Evolutionary conservation across 2,329 filamentous ascomycete genomes (phyloP).

Genomic region (Aspergillus alliaceus): DNA sequence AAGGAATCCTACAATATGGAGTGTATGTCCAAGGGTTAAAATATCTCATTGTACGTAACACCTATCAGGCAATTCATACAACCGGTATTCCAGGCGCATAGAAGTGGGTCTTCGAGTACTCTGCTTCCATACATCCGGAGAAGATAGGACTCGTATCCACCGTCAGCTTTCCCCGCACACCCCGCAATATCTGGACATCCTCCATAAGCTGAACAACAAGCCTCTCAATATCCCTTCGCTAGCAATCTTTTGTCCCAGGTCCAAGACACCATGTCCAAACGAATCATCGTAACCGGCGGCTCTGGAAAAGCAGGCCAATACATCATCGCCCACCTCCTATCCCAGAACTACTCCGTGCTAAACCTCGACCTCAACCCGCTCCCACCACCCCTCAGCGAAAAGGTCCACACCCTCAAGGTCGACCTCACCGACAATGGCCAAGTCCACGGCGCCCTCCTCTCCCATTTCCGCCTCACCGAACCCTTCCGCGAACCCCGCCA

Average conservation of each 20-base stretch:
- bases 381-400: constrained; percentile 32
- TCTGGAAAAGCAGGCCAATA: constrained; percentile 57
- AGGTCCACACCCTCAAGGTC: constrained; percentile 55
- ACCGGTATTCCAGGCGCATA: no score
- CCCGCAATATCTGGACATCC: no score
- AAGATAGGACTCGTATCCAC: no score
- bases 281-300: constrained; percentile 57
- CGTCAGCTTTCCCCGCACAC: no score
- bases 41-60: no score
- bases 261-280: constrained; percentile 34
- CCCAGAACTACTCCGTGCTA: constrained; percentile 52
- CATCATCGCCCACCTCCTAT: constrained; percentile 54
- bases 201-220: no score
- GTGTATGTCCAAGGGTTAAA: no score
- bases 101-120: no score
- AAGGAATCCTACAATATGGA: no score
- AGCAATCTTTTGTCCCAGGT: no score
- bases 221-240: neutral
- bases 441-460: constrained; percentile 57
- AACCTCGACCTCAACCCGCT: constrained; percentile 56
- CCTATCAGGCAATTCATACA: no score
- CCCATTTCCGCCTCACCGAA: constrained; percentile 55
- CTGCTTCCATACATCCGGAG: no score
- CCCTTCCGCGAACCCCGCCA: constrained; percentile 38
- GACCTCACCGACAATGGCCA: constrained; percentile 58